phyloP scores from a whole-genome alignment of 192 early-diverging fungal genomes.

The Coemansia sp. region DNA sequence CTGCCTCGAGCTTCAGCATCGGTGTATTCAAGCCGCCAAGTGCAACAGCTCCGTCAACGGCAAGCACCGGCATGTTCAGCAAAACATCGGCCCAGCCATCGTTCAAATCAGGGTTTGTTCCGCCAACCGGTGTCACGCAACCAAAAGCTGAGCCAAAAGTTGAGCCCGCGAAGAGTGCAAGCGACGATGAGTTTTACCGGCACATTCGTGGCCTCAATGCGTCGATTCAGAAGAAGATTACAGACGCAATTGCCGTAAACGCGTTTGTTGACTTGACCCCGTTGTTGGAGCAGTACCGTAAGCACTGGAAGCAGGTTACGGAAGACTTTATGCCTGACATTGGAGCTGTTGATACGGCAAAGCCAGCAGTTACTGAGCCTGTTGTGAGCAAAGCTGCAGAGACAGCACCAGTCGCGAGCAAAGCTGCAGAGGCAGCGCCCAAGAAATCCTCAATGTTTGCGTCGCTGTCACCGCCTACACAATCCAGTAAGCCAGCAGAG shows the following conservation, averaged over 20 bases:
- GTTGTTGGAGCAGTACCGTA: conserved; percentile 40
- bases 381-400: neutral
- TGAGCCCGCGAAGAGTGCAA: neutral
- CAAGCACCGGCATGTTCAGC: neutral
- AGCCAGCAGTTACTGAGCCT: neutral
- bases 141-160: too few species aligned
- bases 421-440: neutral
- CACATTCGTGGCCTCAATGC: conserved; percentile 53
- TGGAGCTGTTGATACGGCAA: neutral
- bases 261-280: conserved; percentile 49
- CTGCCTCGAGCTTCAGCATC: conserved; percentile 26
- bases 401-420: neutral
- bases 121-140: neutral
- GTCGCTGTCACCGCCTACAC: neutral
- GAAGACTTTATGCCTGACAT: neutral
- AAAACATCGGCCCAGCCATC: neutral
- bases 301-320: conserved; percentile 36
- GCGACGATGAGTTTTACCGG: conserved; percentile 34
- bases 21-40: conserved; percentile 43
- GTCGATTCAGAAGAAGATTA: conserved; percentile 45
- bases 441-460: conserved; percentile 6
- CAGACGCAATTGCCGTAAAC: conserved; percentile 28
- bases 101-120: neutral
- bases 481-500: neutral
- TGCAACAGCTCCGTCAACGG: neutral